Evolutionary conservation across 257 asterid species (phyloP), one percentile per base, ranked within the genome.

Genomic region (Nicotiana otophora): DNA sequence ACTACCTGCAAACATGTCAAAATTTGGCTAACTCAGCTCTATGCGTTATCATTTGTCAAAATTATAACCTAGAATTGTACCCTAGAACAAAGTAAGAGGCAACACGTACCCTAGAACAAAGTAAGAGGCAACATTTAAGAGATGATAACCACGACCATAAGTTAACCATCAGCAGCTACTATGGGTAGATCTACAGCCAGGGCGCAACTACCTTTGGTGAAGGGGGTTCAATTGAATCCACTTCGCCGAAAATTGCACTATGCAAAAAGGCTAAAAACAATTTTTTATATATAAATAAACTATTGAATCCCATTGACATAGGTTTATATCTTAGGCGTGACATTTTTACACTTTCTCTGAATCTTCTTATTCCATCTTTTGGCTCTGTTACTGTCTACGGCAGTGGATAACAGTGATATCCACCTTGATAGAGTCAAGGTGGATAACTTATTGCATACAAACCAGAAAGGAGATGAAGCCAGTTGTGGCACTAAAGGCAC

Each of bases 1-100:
- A 93, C 98, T 30, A 93, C 99, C 99, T 96, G 97, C 92, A 92
- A 77, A 86, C 23, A 74, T 20, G 80, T 46, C 79, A 74, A 48
- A 46, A 74, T 3, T 74, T 74, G 62, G 62, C 80, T 33, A 48
- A 15, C 42, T 74, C 80, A 74, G 23, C 31, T 74, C 80, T 14
- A 23, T 48, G 20, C 61, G 5, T 74, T 33, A 72, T 3, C 55
- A 26, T 74, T 46, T 6, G 42, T 74, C 8, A 51, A 70, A 48
- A 74, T 0, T 26, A 46, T 48, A 74, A 48, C 61, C 79, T 23
- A 74, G 62, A 74, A 60, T 23, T 12, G 42, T 26, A 48, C 54
- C 20, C 8, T 12, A 26, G 62, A 74, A 74, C 16, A 74, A 20
- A 42, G 78, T 5, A 74, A n/a, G 61, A 74, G 8, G 12, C 20